phyloP scores from a whole-genome alignment of 306 rosid species.

The Delonix regia region DNA sequence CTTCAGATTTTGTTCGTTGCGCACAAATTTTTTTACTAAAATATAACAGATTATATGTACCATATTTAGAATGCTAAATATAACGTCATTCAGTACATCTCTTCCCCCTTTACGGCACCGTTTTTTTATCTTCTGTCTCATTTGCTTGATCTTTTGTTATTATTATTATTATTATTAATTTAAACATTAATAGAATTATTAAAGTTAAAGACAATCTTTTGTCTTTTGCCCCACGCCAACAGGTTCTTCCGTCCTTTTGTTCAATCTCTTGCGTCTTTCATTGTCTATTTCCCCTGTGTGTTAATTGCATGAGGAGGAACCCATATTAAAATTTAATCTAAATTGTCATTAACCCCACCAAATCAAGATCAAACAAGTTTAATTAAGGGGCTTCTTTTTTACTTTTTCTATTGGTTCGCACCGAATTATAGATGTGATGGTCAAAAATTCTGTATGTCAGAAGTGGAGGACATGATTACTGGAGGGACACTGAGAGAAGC shows the following conservation, averaged over 20 bases:
- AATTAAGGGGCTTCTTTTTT: background rate
- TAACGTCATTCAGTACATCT: too few species aligned
- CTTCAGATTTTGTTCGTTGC: background rate
- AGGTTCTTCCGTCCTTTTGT: background rate
- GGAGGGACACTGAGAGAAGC: background rate
- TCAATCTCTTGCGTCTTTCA: background rate
- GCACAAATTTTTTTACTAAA: too few species aligned
- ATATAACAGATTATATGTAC: too few species aligned
- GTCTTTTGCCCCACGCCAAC: background rate
- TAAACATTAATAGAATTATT: background rate
- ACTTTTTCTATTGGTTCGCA: background rate
- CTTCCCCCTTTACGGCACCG: background rate
- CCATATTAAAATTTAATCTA: background rate
- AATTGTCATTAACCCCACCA: background rate
- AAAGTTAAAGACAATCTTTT: background rate
- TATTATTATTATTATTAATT: too few species aligned
- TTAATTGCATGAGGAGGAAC: background rate
- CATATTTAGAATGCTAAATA: too few species aligned
- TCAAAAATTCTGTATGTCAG: background rate
- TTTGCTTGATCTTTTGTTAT: background rate
- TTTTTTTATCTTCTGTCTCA: background rate
- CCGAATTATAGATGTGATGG: background rate
- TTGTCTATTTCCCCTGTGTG: background rate
- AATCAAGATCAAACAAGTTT: background rate
- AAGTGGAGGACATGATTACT: background rate